Evolutionary conservation across 148 eudicot genomes (phyloP).

Genomic region (Rhododendron vialii): DNA sequence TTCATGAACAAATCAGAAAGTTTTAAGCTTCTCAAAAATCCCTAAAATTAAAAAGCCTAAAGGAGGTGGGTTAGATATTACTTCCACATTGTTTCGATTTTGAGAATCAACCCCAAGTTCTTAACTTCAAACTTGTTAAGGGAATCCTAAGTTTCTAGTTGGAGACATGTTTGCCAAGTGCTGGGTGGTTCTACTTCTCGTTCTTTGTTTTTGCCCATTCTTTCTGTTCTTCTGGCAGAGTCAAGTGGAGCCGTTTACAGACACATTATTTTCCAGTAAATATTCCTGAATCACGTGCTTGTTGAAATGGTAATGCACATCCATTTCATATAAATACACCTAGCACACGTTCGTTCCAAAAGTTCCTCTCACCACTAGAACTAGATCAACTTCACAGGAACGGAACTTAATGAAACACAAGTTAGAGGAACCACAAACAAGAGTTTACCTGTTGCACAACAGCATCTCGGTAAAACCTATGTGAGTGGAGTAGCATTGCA

Average conservation of each 20-base stretch:
- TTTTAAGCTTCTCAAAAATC: background rate
- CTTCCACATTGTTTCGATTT: background rate
- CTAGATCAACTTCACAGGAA: background rate
- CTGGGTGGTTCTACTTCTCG: background rate
- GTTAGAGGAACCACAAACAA: conserved; percentile 2
- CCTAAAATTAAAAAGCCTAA: background rate
- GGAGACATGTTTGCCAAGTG: background rate
- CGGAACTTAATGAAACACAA: background rate
- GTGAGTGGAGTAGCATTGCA: conserved; percentile 87
- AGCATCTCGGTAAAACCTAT: conserved; percentile 97
- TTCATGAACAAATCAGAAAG: background rate
- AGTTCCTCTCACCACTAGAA: background rate
- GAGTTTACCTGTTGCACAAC: conserved; percentile 82
- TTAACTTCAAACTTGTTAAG: background rate
- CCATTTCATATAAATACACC: background rate
- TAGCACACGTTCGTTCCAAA: background rate
- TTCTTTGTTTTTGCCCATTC: too few relatives aligned
- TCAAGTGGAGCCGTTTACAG: background rate
- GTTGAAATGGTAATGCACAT: background rate
- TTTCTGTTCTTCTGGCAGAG: background rate
- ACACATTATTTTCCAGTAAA: background rate
- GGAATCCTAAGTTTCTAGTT: background rate
- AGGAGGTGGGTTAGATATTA: background rate
- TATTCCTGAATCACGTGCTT: background rate
- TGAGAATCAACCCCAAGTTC: background rate